Conservation (phyloP, 768 basidiomycete species). For the Obba rivulosa region DNA sequence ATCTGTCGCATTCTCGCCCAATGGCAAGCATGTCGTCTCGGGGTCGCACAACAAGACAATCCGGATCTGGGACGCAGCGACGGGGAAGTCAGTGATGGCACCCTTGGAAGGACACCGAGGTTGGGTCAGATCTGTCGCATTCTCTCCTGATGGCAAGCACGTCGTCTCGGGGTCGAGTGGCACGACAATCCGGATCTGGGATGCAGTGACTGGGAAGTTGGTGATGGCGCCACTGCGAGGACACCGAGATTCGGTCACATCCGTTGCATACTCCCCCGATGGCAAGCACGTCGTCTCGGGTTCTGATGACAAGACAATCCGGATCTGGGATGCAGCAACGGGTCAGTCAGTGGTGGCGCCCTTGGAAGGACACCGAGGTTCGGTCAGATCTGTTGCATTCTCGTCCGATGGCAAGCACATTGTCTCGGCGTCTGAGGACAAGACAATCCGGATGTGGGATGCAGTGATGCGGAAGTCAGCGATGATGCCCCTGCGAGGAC, state of each 20-base stretch:
- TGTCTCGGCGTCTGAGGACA: conserved; percentile 6
- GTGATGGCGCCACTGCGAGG: conserved; percentile 13
- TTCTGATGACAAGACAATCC: conserved; percentile 19
- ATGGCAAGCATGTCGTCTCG: conserved; percentile 20
- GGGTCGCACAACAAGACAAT: conserved; percentile 35
- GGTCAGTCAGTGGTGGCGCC: conserved; percentile 12
- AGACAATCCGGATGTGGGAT: conserved; percentile 6
- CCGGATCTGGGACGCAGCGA: conserved; percentile 19
- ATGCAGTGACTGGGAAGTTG: conserved; percentile 6
- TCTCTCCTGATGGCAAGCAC: conserved; percentile 13
- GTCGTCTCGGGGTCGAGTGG: conserved; percentile 11
- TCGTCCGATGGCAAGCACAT: conserved; percentile 4
- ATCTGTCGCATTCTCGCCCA: conserved; percentile 22
- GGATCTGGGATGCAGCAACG: conserved; percentile 20
- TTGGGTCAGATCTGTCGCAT: conserved; percentile 16
- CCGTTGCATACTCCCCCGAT: conserved; percentile 25
- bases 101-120: conserved; percentile 6
- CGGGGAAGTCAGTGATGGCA: conserved; percentile 11
- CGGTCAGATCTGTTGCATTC: conserved; percentile 22
- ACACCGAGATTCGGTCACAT: conserved; percentile 21
- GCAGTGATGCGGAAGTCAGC: conserved; percentile 25
- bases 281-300: conserved; percentile 9
- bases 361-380: conserved; percentile 17
- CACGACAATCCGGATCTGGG: conserved; percentile 6
- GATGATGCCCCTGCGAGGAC: neutral